Conservation (phyloP, 2,329 filamentous ascomycete genomes). For the Alternaria gaisen region DNA sequence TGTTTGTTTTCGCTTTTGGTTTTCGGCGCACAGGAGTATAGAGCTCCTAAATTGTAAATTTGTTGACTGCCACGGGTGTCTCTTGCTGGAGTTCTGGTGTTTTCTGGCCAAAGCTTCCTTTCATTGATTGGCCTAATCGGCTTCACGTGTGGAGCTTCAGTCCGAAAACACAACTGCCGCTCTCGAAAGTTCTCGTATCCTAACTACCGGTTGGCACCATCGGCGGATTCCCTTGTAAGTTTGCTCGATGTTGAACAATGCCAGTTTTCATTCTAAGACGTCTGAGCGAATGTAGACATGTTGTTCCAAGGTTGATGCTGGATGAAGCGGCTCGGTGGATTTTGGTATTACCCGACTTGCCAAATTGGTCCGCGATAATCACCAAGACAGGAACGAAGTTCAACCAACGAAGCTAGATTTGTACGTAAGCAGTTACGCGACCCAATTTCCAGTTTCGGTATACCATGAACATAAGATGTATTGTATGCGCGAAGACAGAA, state of each 20-base stretch:
- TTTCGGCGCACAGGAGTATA: neutral
- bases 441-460: neutral
- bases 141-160: too few species aligned
- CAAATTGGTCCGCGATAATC: conserved; percentile 1
- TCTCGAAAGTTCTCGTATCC: neutral
- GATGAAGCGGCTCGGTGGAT: conserved; percentile 1
- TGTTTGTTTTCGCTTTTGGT: neutral
- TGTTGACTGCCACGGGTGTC: neutral
- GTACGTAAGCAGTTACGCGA: neutral
- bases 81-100: neutral
- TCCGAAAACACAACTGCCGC: neutral
- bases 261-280: neutral
- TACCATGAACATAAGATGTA: neutral
- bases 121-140: neutral
- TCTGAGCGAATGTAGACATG: neutral
- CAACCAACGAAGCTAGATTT: neutral
- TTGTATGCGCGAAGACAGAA: neutral
- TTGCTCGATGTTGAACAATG: neutral
- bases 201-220: neutral
- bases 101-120: neutral
- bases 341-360: conserved; percentile 6
- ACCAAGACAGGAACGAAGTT: neutral
- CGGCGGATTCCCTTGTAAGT: neutral
- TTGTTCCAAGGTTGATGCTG: neutral
- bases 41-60: neutral